These are phyloP conservation scores for Fusarium coicis DNA, from an alignment of 2,329 filamentous ascomycete genomes.

Conservation along the genomic window DNA sequence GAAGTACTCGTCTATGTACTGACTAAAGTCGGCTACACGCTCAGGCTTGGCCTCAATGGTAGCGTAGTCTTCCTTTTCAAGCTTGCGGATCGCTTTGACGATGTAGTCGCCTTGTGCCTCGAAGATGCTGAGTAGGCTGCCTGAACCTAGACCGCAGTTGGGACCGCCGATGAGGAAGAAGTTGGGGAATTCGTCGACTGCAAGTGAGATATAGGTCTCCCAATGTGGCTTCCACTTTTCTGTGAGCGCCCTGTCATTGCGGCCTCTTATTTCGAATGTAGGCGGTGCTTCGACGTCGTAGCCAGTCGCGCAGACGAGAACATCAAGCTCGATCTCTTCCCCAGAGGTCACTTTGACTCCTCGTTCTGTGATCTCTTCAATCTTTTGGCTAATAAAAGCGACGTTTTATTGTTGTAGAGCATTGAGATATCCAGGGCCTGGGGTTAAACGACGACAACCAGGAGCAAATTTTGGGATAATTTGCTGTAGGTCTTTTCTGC, in stretches of 20 bases:
- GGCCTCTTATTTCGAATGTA: accelerated
- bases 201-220: neutral
- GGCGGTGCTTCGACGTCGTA: neutral
- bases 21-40: neutral
- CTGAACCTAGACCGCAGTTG: neutral
- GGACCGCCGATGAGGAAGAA: neutral
- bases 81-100: neutral
- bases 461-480: neutral
- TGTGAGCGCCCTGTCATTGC: neutral
- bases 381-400: neutral
- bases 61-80: neutral
- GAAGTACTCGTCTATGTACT: neutral
- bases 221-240: neutral
- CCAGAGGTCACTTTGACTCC: neutral
- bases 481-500: neutral
- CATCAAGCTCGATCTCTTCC: neutral
- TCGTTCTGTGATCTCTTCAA: neutral
- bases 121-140: neutral
- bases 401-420: neutral
- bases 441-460: neutral
- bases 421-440: neutral
- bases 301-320: neutral
- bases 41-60: neutral
- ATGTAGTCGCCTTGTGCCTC: neutral
- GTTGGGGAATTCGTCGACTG: neutral